Conservation (phyloP, 2,329 filamentous ascomycete genomes). For the Leptographium wingfieldii region DNA sequence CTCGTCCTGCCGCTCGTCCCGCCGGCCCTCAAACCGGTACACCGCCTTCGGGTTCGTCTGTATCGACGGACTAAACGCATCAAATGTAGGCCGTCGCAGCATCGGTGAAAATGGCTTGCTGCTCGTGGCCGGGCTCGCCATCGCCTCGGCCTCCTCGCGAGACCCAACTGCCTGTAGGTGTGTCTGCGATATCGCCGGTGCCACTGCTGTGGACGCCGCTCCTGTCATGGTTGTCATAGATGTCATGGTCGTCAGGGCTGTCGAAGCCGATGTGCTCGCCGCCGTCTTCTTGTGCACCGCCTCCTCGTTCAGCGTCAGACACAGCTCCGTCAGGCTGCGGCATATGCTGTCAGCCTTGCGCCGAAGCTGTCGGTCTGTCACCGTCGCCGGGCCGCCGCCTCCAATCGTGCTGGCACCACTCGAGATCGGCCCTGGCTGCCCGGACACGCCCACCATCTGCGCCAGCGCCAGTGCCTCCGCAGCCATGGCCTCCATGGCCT, state of each 20-base stretch:
- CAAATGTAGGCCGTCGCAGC: neutral
- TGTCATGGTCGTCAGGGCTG: neutral
- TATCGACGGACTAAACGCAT: neutral
- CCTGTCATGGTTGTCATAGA: neutral
- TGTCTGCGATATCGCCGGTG: neutral
- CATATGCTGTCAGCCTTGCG: conserved; percentile 90
- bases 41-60: neutral
- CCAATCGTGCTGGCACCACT: conserved; percentile 53
- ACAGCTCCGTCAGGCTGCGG: conserved; percentile 83
- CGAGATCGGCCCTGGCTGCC: conserved; percentile 55
- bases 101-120: conserved; percentile 7
- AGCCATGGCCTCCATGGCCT: conserved; percentile 67
- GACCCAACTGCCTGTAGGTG: neutral
- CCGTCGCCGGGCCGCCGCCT: conserved; percentile 26
- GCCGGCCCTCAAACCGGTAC: neutral
- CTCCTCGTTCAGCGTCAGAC: conserved; percentile 65
- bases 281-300: conserved; percentile 23
- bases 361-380: conserved; percentile 72
- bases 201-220: neutral
- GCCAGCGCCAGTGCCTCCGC: conserved; percentile 70
- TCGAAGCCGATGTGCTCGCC: neutral
- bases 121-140: conserved; percentile 3
- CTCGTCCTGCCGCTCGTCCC: neutral
- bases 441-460: conserved; percentile 61
- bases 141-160: conserved; percentile 12